These are phyloP conservation scores for Solanum aculeatissimum DNA, from an alignment of 305 asterid species.

Conservation along the genomic window DNA sequence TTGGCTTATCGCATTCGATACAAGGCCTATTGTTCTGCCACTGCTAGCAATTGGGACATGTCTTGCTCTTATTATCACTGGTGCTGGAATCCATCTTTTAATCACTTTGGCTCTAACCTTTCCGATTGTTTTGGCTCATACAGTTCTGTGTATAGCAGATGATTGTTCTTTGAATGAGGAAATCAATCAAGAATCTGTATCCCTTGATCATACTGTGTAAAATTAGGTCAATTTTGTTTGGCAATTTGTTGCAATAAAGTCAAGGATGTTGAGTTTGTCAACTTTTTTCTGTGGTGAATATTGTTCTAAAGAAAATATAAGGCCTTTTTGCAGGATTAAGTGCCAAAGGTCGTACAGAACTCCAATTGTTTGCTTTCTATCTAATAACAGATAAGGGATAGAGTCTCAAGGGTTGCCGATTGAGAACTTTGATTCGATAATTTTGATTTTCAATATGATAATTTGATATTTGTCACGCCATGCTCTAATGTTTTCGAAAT, in stretches of 20 bases:
- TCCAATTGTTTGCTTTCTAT: not conserved
- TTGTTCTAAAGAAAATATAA: not conserved
- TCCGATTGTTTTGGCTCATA: conserved; percentile 40
- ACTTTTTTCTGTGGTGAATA: not conserved
- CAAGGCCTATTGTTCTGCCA: conserved; percentile 18
- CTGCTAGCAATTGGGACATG: conserved; percentile 15
- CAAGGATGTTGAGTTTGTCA: not conserved
- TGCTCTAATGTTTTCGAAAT: not conserved
- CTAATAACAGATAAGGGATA: too few relatives aligned
- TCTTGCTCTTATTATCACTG: conserved; percentile 27
- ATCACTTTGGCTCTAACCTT: conserved; percentile 29
- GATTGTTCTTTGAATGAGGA: not conserved
- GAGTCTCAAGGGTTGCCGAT: too few relatives aligned
- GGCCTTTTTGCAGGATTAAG: not conserved
- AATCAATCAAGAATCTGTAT: conserved; percentile 8
- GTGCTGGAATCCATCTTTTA: conserved; percentile 41
- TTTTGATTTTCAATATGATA: not conserved
- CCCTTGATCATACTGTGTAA: not conserved
- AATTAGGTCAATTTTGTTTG: not conserved
- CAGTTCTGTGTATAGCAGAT: conserved; percentile 28
- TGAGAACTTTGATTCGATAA: too few relatives aligned
- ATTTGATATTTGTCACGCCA: not conserved
- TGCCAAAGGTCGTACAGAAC: not conserved
- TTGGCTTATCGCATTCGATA: conserved; percentile 11
- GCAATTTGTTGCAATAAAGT: not conserved